Evolutionary conservation across 345 rosid genomes (phyloP).

Genomic region (Sisymbrium altissimum): DNA sequence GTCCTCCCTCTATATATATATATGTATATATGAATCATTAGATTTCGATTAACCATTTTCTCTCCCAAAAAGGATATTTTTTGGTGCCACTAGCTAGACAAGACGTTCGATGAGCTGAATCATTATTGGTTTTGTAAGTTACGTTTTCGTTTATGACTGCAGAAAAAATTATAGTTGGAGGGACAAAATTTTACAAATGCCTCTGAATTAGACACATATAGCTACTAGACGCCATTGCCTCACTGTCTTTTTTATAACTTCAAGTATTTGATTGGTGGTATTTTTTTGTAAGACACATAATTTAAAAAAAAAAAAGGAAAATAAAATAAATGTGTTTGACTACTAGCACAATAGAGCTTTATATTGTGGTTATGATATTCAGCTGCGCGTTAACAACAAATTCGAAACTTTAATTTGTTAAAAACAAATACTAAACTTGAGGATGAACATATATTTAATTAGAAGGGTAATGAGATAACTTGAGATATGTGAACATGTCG

Average conservation of each 20-base stretch:
- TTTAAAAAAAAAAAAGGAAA: background rate
- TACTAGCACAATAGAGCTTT: too few relatives aligned
- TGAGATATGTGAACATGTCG: too few relatives aligned
- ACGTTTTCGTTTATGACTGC: constrained; percentile 9
- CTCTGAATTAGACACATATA: background rate
- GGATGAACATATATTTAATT: too few relatives aligned
- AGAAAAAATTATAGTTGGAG: background rate
- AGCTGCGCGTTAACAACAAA: too few relatives aligned
- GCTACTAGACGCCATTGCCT: background rate
- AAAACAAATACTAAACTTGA: too few relatives aligned
- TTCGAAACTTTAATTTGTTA: too few relatives aligned
- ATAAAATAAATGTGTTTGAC: too few relatives aligned
- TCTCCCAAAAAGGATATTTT: background rate
- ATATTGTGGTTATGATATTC: too few relatives aligned
- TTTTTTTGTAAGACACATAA: background rate
- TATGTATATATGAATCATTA: background rate
- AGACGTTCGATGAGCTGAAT: constrained; percentile 21
- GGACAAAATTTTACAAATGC: background rate
- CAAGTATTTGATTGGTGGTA: background rate
- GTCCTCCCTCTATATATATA: constrained; percentile 4
- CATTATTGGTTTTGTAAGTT: constrained; percentile 16
- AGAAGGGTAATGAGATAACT: too few relatives aligned
- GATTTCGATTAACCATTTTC: constrained; percentile 2
- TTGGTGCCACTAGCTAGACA: constrained; percentile 27
- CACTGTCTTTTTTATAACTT: background rate